Evolutionary conservation across 1,139 yeast genomes (phyloP).

Genomic region (Blastobotrys apis): DNA sequence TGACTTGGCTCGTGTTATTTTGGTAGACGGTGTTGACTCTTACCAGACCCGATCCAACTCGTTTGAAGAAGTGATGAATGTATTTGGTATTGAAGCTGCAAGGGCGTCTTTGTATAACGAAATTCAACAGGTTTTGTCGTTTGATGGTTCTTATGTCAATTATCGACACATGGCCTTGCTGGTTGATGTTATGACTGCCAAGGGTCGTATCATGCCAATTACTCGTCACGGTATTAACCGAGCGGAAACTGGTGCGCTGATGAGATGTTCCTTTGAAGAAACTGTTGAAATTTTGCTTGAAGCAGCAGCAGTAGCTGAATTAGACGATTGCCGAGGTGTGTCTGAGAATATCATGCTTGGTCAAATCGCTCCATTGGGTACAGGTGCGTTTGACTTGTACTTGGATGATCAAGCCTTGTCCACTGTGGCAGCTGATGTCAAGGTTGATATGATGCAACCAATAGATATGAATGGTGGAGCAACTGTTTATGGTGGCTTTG

Average conservation of each 20-base stretch:
- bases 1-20: conserved; percentile 90
- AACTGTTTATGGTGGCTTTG: conserved; percentile 58
- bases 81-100: conserved; percentile 97
- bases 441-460: conserved; percentile 17
- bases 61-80: conserved; percentile 91
- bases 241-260: conserved; percentile 96
- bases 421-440: conserved; percentile 50
- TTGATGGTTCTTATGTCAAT: conserved; percentile 98
- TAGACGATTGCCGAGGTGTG: conserved; percentile 98
- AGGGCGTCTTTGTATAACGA: conserved; percentile 91
- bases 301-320: conserved; percentile 97
- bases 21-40: conserved; percentile 92
- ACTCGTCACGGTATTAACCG: conserved; percentile 99
- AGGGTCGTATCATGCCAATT: conserved; percentile 98
- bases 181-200: conserved; percentile 97
- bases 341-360: conserved; percentile 97
- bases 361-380: conserved; percentile 97
- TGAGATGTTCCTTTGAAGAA: conserved; percentile 99
- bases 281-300: conserved; percentile 96
- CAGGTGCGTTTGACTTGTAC: conserved; percentile 96
- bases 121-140: conserved; percentile 94
- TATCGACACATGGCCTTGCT: conserved; percentile 97
- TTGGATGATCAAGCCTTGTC: conserved; percentile 87
- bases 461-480: conserved; percentile 41
- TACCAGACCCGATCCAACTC: conserved; percentile 90